Evolutionary conservation across 2,329 filamentous ascomycete species (phyloP).

Genomic region (Sporothrix schenckii): DNA sequence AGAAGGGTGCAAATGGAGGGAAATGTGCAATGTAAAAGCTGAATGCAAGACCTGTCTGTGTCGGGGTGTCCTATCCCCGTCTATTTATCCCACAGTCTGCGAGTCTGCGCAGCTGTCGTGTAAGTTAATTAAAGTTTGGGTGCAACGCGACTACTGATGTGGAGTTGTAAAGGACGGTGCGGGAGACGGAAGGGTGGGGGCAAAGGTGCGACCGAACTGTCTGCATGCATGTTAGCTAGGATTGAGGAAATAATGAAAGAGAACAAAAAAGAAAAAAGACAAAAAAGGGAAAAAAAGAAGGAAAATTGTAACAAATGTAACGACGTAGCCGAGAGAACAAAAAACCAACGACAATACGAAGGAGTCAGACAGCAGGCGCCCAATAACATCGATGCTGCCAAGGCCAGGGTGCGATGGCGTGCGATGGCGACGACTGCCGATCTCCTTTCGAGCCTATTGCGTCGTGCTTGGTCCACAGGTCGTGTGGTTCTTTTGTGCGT

Average conservation of each 20-base stretch:
- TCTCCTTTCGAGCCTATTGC: neutral
- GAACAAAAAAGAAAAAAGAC: neutral
- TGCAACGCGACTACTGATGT: neutral
- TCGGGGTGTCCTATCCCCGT: too few relatives aligned
- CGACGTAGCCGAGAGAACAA: neutral
- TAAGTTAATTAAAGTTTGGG: conserved; percentile 15
- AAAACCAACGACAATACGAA: neutral
- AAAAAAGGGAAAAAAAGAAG: too few relatives aligned
- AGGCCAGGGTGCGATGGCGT: conserved; percentile 19
- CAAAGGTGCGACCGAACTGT: neutral
- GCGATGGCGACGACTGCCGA: conserved; percentile 25
- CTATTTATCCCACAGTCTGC: neutral
- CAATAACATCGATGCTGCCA: neutral
- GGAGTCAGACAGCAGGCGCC: neutral
- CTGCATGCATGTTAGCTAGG: neutral
- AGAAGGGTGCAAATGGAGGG: too few relatives aligned
- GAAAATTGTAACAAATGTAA: too few relatives aligned
- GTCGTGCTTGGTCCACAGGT: too few relatives aligned
- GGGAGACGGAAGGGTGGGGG: neutral
- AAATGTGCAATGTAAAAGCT: too few relatives aligned
- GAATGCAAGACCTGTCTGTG: too few relatives aligned
- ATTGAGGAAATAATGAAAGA: too few relatives aligned
- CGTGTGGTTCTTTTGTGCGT: too few relatives aligned
- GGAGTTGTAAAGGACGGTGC: neutral
- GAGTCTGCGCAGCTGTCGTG: neutral